Evolutionary conservation across 176 grass and related monocot species (phyloP), one percentile per base, ranked within the genome.

Genomic region (Zoysia japonica): DNA sequence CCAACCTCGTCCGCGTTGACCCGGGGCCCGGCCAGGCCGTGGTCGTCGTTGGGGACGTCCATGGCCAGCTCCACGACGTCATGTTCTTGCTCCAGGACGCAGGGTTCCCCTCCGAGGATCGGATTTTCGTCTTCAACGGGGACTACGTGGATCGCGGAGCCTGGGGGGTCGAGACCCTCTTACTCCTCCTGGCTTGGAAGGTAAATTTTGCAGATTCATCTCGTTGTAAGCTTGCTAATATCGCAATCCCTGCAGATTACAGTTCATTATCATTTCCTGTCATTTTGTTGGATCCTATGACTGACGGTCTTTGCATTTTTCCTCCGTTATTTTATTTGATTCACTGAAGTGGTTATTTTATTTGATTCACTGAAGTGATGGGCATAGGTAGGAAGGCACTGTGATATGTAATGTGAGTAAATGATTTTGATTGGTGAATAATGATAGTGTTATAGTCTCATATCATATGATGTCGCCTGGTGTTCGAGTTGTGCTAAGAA

Each of bases 1-100:
- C 92, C 75, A 99, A 99, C 79, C 87, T 87, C 46, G 81, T 99
- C 9, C 86, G 84, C 41, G 66, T 95, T 47, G 86, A 95, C 55
- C 85, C 86, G 78, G 68, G 70, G 6, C 65, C 69, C 13, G 85
- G 78, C 55, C 83, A 87, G 72, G 20, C 80, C 42, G 90, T 95
- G 51, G 88, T 99, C 36, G 86, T 99, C 45, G 96, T 99, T 11
- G 96, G 96, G 19, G 96, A 99, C 75, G 92, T 99, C 43, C 96
- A 99, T 63, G 96, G 96, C 19, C 96, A 99, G 96, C 82, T 99
- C 52, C 96, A 99, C 84, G 92, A 99, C 64, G 92, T 95, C 44
- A 84, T 99, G 20, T 99, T 95, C 93, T 73, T 99, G 50, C 86
- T 99, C 64, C 86, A 76, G 71, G 88, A 99, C 71, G 90, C 96